phyloP scores from a whole-genome alignment of 164 flowering plant species.

The Chimonanthus salicifolius region DNA sequence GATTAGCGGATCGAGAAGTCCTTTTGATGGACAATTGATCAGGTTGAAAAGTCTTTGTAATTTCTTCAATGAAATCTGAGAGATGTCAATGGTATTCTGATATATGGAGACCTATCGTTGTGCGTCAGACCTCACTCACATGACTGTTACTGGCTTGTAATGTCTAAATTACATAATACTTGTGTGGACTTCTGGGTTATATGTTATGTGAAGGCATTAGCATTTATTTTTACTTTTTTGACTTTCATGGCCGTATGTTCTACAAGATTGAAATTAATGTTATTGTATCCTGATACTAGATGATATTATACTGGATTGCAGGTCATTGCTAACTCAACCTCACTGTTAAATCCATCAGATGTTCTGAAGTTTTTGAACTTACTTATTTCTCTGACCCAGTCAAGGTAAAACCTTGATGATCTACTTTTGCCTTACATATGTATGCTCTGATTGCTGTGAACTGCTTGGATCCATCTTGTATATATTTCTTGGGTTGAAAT shows the following conservation, averaged over 20 bases:
- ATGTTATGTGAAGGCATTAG: not conserved
- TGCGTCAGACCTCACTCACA: not conserved
- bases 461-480: not conserved
- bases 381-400: constrained; percentile 55
- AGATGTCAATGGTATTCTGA: too few relatives aligned
- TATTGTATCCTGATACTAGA: not conserved
- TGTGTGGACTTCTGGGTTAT: not conserved
- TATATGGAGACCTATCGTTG: too few relatives aligned
- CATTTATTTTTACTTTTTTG: not conserved
- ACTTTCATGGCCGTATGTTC: not conserved
- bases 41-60: too few relatives aligned
- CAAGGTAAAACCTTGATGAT: constrained; percentile 49
- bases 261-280: not conserved
- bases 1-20: too few relatives aligned
- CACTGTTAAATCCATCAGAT: constrained; percentile 60
- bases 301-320: constrained; percentile 23
- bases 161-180: not conserved
- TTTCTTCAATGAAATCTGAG: too few relatives aligned
- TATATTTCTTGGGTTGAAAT: not conserved
- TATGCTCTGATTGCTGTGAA: not conserved
- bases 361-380: constrained; percentile 70
- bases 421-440: not conserved
- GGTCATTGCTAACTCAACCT: constrained; percentile 79
- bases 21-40: too few relatives aligned
- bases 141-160: not conserved